Conservation (phyloP, 345 rosid species). For the Viola odorata region DNA sequence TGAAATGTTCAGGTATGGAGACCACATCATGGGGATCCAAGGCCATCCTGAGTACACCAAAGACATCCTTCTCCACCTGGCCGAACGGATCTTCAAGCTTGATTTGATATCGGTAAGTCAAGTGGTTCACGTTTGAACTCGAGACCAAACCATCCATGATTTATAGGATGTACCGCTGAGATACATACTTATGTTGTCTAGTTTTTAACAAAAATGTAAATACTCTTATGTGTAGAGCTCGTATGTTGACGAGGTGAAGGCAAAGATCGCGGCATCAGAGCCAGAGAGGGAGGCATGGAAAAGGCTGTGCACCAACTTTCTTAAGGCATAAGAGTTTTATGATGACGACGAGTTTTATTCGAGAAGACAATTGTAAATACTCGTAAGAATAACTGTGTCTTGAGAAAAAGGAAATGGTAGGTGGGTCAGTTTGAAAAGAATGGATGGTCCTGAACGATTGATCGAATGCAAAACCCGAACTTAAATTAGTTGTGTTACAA, state of each 20-base stretch:
- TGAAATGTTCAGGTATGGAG: slow-evolving; percentile 56
- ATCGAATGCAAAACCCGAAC: no score
- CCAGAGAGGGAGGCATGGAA: slow-evolving; percentile 54
- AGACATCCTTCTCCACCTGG: slow-evolving; percentile 51
- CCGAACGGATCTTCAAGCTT: slow-evolving; percentile 39
- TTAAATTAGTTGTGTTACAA: no score
- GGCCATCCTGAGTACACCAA: slow-evolving; percentile 69
- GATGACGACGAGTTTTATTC: background rate
- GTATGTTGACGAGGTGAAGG: slow-evolving; percentile 38
- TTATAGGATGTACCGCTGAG: no score
- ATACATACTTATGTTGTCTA: no score
- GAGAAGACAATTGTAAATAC: background rate
- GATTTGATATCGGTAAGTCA: slow-evolving; percentile 28
- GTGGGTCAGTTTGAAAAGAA: no score
- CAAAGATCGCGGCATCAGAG: slow-evolving; percentile 31
- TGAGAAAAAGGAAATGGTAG: no score
- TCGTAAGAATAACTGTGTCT: no score
- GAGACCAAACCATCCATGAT: no score
- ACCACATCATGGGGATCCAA: slow-evolving; percentile 72
- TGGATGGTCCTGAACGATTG: no score
- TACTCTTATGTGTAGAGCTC: slow-evolving; percentile 27
- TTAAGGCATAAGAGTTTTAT: slow-evolving; percentile 41
- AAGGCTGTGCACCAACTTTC: slow-evolving; percentile 46
- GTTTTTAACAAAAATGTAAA: no score
- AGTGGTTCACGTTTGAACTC: no score